Percentiles rank a stretch among this genome's conserved stretches.
Conservation (phyloP, 1,139 yeast species). For the Scheffersomyces parashehatae region DNA sequence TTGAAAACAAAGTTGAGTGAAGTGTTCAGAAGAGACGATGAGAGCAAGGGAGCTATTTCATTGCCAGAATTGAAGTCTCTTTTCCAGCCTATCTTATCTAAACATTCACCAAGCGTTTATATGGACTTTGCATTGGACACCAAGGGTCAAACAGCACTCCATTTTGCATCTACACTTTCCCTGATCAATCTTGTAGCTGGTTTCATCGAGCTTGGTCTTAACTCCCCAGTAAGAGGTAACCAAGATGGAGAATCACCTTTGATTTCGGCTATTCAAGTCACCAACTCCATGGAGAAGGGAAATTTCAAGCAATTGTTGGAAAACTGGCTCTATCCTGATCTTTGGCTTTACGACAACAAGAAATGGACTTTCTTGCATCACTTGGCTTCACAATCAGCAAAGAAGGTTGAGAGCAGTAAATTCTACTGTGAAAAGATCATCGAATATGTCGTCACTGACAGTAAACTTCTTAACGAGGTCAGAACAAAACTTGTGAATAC, state of each 20-base stretch:
- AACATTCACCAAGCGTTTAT: slow-evolving; percentile 10
- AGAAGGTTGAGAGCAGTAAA: slow-evolving; percentile 40
- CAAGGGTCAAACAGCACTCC: slow-evolving; percentile 47
- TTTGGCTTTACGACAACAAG: slow-evolving; percentile 38
- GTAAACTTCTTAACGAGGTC: slow-evolving; percentile 59
- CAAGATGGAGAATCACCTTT: slow-evolving; percentile 43
- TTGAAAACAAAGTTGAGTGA: slow-evolving; percentile 21
- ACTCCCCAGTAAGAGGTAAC: slow-evolving; percentile 46
- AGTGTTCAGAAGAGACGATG: slow-evolving; percentile 21
- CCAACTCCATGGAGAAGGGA: slow-evolving; percentile 49
- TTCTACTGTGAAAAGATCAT: slow-evolving; percentile 76
- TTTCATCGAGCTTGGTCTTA: slow-evolving; percentile 37
- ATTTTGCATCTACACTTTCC: slow-evolving; percentile 48
- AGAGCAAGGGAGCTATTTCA: slow-evolving; percentile 8
- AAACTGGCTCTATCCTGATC: slow-evolving; percentile 39
- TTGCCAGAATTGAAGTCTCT: slow-evolving; percentile 13
- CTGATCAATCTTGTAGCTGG: slow-evolving; percentile 37
- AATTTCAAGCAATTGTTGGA: slow-evolving; percentile 35
- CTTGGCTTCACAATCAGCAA: slow-evolving; percentile 28
- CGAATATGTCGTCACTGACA: slow-evolving; percentile 70
- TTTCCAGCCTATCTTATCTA: slow-evolving; percentile 16
- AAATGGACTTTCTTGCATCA: slow-evolving; percentile 41
- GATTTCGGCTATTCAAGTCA: slow-evolving; percentile 41
- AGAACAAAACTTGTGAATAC: slow-evolving; percentile 68
- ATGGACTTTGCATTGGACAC: slow-evolving; percentile 44